Evolutionary conservation across 2,329 filamentous ascomycete species (phyloP).

Genomic region (Macrophomina phaseolina): DNA sequence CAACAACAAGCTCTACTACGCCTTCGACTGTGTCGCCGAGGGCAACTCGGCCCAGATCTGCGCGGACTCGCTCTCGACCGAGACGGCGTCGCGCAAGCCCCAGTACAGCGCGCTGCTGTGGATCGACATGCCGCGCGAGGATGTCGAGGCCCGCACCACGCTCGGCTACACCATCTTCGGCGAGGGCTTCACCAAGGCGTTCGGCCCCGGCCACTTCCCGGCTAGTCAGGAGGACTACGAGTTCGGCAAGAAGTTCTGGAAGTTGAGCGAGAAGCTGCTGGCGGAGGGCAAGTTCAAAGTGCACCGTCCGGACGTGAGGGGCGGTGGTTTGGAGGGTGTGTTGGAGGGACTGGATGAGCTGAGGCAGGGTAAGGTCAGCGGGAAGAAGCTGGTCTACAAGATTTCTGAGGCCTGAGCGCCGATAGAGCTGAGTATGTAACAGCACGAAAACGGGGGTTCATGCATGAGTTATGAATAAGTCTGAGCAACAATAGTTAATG

Average conservation of each 20-base stretch:
- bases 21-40: constrained; percentile 58
- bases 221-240: constrained; percentile 37
- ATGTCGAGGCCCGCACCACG: constrained; percentile 51
- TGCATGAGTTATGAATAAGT: background rate
- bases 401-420: constrained; percentile 20
- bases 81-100: constrained; percentile 29
- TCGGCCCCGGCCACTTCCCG: constrained; percentile 9
- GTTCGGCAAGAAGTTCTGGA: constrained; percentile 39
- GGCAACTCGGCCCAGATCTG: constrained; percentile 46
- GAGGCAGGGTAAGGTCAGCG: constrained; percentile 42
- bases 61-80: constrained; percentile 47
- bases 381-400: constrained; percentile 43
- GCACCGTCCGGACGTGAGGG: constrained; percentile 37
- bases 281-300: constrained; percentile 40
- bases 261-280: constrained; percentile 34
- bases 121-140: constrained; percentile 46
- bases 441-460: background rate
- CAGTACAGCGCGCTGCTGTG: constrained; percentile 52
- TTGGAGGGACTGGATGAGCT: constrained; percentile 41
- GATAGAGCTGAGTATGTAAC: no score
- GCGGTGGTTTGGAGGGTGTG: constrained; percentile 39
- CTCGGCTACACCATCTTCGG: constrained; percentile 52
- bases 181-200: constrained; percentile 40
- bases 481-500: background rate
- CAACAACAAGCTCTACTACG: constrained; percentile 51